phyloP scores from a whole-genome alignment of 768 basidiomycete species.

The Boletus fagicola region DNA sequence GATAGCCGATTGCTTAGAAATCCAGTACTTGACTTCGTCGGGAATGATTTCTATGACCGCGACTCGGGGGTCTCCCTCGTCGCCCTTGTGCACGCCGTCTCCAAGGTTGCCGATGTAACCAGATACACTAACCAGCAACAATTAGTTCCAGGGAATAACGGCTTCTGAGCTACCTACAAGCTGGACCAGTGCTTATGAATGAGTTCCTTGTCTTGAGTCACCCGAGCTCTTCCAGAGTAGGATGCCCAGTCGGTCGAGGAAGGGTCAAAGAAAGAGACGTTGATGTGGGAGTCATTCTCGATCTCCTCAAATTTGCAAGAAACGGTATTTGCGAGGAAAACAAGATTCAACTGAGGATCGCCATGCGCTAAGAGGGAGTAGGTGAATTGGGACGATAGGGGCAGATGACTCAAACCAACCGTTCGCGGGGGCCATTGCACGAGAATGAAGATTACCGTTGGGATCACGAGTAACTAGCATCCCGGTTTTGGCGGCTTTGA shows the following conservation, averaged over 20 bases:
- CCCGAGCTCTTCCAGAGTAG: constrained; percentile 68
- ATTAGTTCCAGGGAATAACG: background rate
- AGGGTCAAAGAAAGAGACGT: constrained; percentile 74
- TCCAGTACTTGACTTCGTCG: constrained; percentile 80
- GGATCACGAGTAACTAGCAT: constrained; percentile 76
- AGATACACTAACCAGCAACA: constrained; percentile 41
- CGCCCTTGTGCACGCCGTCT: constrained; percentile 83
- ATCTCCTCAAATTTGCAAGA: constrained; percentile 78
- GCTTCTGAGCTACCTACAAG: constrained; percentile 36
- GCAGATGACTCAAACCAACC: constrained; percentile 40
- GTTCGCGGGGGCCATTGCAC: constrained; percentile 75
- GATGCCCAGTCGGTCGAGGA: constrained; percentile 77
- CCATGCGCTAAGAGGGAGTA: constrained; percentile 36
- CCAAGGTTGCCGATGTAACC: constrained; percentile 88
- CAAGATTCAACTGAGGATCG: constrained; percentile 51
- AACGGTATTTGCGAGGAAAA: constrained; percentile 72
- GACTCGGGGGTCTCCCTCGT: constrained; percentile 74
- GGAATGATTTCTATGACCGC: constrained; percentile 77
- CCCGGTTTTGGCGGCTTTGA: constrained; percentile 61
- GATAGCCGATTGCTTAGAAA: constrained; percentile 57
- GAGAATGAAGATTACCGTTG: constrained; percentile 70
- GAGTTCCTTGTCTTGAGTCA: constrained; percentile 57
- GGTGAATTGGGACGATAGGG: background rate
- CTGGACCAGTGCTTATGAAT: constrained; percentile 67
- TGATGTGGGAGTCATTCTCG: constrained; percentile 71